A percentile compares a stretch with the other conserved stretches of the same genome.
Evolutionary conservation across 768 basidiomycete species (phyloP).

Genomic region (Termitomyces sp.): DNA sequence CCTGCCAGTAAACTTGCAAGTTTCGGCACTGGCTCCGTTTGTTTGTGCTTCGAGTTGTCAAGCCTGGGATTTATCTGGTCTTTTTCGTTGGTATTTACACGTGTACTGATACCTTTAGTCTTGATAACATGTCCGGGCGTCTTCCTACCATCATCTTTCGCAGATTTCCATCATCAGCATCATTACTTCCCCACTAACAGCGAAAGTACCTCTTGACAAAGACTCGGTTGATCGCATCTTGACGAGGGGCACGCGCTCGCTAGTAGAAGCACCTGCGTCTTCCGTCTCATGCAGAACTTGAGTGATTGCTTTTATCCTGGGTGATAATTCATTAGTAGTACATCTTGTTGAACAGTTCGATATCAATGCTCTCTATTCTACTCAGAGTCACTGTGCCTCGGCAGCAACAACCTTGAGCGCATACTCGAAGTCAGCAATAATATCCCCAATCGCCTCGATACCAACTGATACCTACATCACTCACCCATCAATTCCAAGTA

Average conservation of each 20-base stretch:
- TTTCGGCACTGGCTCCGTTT: background rate
- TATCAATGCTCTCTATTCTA: background rate
- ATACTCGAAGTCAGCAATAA: conserved; percentile 37
- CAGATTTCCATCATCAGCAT: background rate
- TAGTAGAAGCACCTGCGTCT: background rate
- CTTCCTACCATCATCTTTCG: background rate
- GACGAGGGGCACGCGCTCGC: background rate
- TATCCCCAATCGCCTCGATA: conserved; percentile 37
- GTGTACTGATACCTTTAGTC: too few species aligned
- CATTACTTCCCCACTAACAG: background rate
- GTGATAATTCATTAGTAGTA: background rate
- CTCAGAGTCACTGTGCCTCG: background rate
- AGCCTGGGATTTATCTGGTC: background rate
- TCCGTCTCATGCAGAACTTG: background rate
- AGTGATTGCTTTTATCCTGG: background rate
- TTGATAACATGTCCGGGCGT: background rate
- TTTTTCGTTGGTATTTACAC: background rate
- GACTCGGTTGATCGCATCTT: background rate
- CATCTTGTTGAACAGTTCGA: background rate
- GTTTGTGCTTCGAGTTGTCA: background rate
- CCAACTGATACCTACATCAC: conserved; percentile 27
- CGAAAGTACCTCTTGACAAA: background rate
- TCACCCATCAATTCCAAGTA: background rate
- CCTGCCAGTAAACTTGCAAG: background rate
- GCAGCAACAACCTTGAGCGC: conserved; percentile 13